Evolutionary conservation across 169 alveolate species (phyloP), one percentile per base, ranked within the genome.

Genomic region (Blepharisma undulans): DNA sequence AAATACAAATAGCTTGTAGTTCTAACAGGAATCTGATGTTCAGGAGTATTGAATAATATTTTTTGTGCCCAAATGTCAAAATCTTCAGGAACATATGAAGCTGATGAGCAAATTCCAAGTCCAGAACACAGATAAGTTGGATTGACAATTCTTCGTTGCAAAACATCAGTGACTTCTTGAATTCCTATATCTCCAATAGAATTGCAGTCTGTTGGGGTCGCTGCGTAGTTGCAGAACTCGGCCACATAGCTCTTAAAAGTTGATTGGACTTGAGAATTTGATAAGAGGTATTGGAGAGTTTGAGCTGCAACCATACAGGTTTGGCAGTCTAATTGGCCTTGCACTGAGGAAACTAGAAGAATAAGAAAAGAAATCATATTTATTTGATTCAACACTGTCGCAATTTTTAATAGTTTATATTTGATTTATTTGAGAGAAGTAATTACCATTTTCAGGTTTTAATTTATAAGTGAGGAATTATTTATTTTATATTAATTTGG

Each of bases 1-100:
- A 93, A 72, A 76, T 77, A 88, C 76, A 93, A 71, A 33, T 29
- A 29, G 25, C 82, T 36, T 27, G 30, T 74, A 74, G 80, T 25
- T 22, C 61, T 34, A 89, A 79, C 92, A 74, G 74, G 85, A 84
- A 22, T 30, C 59, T 78, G 89, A 61, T 77, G 8, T 29, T 74
- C 25, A 7, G 88, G 90, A 25, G 89, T 82, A 36, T 79, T 86
- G 4, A 21, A 19, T 48, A 92, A 32, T 25, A 92, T 12, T 22
- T 22, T 84, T 21, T 29, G 10, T 10, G 93, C 95, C 89, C 90
- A 92, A 27, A 34, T 78, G 59, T 89, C 92, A 7, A 85, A 59
- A 79, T 88, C 79, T 27, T 88, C 48, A 88, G 33, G 74, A 60
- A 88, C 81, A 60, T 88, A 88, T 8, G 91, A 84, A 22, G 30